Conservation (phyloP, 495 filamentous ascomycete species). For the Hypoxylon intermedium region DNA sequence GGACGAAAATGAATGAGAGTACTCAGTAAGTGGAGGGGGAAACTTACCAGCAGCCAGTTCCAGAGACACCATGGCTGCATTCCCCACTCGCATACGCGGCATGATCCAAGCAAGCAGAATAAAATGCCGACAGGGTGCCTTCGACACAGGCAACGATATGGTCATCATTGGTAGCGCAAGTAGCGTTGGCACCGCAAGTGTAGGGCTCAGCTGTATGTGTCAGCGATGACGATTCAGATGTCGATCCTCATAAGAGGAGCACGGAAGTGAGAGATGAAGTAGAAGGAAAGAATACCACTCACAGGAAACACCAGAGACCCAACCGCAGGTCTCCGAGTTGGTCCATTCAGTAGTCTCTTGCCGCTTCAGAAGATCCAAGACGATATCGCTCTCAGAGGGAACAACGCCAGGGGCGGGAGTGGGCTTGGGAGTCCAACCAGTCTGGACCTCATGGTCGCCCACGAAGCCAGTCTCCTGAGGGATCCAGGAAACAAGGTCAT, state of each 20-base stretch:
- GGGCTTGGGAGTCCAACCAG: constrained; percentile 39
- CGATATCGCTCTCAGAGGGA: constrained; percentile 3
- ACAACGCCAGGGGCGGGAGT: constrained; percentile 30
- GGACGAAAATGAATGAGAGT: not conserved
- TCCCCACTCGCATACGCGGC: constrained; percentile 32
- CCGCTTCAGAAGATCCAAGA: constrained; percentile 26
- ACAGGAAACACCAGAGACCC: constrained; percentile 40
- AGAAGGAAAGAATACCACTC: constrained; percentile 26
- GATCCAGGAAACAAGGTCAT: not conserved
- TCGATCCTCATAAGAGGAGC: not conserved
- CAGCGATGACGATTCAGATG: not conserved
- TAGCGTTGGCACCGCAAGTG: constrained; percentile 24
- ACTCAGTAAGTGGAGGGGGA: not conserved
- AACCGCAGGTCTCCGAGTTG: constrained; percentile 48
- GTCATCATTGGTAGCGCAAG: constrained; percentile 43
- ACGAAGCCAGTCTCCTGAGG: constrained; percentile 22
- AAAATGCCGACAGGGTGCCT: constrained; percentile 37
- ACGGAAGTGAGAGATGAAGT: not conserved
- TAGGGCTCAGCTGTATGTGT: constrained; percentile 30
- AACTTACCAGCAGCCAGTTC: constrained; percentile 52
- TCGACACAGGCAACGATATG: constrained; percentile 46
- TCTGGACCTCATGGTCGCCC: not conserved
- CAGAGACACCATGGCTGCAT: constrained; percentile 28
- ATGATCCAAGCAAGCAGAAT: constrained; percentile 46
- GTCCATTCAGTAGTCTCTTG: constrained; percentile 35